These are phyloP conservation scores for Apophysomyces trapeziformis DNA, from an alignment of 371 early-diverging fungal genomes.

Conservation along the genomic window DNA sequence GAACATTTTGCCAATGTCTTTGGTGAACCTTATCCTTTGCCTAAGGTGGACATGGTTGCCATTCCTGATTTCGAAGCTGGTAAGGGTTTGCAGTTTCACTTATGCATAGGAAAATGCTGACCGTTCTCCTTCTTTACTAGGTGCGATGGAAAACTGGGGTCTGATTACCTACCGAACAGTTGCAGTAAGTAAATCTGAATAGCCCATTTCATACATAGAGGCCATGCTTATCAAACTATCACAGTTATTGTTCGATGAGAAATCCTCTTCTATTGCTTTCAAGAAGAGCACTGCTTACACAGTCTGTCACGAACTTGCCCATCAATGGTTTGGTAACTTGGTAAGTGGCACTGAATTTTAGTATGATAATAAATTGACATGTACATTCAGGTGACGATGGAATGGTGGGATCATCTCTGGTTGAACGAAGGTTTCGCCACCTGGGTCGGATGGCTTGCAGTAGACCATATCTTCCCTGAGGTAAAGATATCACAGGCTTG, in stretches of 20 bases:
- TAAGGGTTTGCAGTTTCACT: conserved; percentile 10
- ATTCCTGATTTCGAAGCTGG: conserved; percentile 89
- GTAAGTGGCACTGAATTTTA: conserved; percentile 18
- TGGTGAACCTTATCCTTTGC: conserved; percentile 84
- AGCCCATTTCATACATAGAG: not conserved
- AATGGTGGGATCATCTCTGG: conserved; percentile 95
- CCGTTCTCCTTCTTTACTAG: conserved; percentile 3
- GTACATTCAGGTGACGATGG: conserved; percentile 53
- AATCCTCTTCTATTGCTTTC: conserved; percentile 65
- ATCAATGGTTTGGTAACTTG: conserved; percentile 96
- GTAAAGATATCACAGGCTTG: not conserved
- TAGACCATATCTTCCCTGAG: conserved; percentile 76
- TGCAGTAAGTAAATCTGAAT: conserved; percentile 30
- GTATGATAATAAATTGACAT: not conserved
- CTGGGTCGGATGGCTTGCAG: conserved; percentile 86
- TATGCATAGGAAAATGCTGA: not conserved
- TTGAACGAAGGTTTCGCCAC: conserved; percentile 97
- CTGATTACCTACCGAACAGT: conserved; percentile 87
- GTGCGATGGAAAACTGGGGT: conserved; percentile 95
- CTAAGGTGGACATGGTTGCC: conserved; percentile 90
- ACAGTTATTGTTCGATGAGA: conserved; percentile 73
- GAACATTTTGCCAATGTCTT: conserved; percentile 87
- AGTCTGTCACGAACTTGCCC: conserved; percentile 93
- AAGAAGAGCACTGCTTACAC: conserved; percentile 86
- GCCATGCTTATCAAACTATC: not conserved